phyloP scores from a whole-genome alignment of 2,329 filamentous ascomycete genomes.

The Chaetomium olivaceum region DNA sequence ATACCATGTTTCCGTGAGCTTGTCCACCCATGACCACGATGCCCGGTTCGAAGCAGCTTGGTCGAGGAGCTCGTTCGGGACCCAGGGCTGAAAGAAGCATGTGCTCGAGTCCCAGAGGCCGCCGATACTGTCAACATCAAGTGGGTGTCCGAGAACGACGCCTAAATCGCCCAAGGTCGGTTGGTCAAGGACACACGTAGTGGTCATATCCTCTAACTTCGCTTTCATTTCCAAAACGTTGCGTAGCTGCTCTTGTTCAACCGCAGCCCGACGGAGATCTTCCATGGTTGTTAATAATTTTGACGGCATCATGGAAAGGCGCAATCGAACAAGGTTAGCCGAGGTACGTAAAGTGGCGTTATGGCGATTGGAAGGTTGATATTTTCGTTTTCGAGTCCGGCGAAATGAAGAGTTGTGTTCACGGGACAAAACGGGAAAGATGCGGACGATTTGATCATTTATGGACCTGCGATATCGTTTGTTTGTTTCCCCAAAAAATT shows the following conservation, averaged over 20 bases:
- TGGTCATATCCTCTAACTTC: not conserved
- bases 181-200: not conserved
- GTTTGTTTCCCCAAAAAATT: no score
- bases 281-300: not conserved
- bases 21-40: not conserved
- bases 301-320: not conserved
- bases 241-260: not conserved
- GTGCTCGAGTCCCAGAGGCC: not conserved
- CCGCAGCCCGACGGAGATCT: not conserved
- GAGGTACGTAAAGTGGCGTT: no score
- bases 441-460: no score
- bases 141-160: not conserved
- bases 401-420: no score
- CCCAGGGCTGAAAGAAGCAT: conserved; percentile 1
- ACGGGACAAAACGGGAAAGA: no score
- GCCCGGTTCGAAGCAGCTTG: not conserved
- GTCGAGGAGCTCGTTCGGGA: not conserved
- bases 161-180: not conserved
- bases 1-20: not conserved
- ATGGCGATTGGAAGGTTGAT: no score
- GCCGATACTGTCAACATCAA: not conserved
- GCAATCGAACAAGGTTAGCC: no score
- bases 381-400: no score
- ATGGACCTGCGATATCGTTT: no score
- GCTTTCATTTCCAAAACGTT: not conserved